Evolutionary conservation across 805 yeast species (phyloP), one percentile per base, ranked within the genome.

Genomic region (Wickerhamiella qilinensis): DNA sequence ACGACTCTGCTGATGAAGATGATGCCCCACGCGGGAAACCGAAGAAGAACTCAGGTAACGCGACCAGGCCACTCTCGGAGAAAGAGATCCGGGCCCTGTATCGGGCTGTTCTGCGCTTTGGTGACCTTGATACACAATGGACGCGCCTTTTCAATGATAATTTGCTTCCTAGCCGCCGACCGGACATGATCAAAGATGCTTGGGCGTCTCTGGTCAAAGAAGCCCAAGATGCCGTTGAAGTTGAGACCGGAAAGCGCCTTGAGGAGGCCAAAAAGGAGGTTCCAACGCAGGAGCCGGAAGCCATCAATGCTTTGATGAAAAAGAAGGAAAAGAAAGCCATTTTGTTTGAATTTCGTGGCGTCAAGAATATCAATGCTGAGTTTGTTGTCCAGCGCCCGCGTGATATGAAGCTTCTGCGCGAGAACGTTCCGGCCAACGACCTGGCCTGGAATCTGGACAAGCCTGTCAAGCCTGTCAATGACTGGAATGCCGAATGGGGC

Each of bases 401-500:
- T n/a, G 96, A 91, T 51, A 67, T 91, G 76, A 69, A 69, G 36
- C 56, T 77, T 14, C 60, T 91, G 39, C 71, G 71, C 35, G 65
- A 68, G 12, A 57, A 58, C n/a, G 63, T 75, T 33, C 63, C 67
- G 52, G 49, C 68, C 52, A 44, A 76, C 16, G 74, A 75, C 50
- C 75, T 81, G 5, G 37, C 43, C 20, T 85, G 83, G 61, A 68
- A 65, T 41, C 65, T 91, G 29, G 69, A 68, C 6, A 64, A 60
- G 41, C 62, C 66, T 12, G 80, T 91, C 16, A 86, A 86, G 59
- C 74, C 77, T 19, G 97, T 85, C 8, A 75, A 75, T 51, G 88
- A 81, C 33, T 91, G 99, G 99, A 71, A 72, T 38, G 82, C 94
- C 50, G 75, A 73, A 21, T 91, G 99, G 99, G 65, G 66, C 2